Evolutionary conservation across 352 stramenopile genomes (phyloP), one percentile per base, ranked within the genome.

Genomic region (Phytophthora cactorum): DNA sequence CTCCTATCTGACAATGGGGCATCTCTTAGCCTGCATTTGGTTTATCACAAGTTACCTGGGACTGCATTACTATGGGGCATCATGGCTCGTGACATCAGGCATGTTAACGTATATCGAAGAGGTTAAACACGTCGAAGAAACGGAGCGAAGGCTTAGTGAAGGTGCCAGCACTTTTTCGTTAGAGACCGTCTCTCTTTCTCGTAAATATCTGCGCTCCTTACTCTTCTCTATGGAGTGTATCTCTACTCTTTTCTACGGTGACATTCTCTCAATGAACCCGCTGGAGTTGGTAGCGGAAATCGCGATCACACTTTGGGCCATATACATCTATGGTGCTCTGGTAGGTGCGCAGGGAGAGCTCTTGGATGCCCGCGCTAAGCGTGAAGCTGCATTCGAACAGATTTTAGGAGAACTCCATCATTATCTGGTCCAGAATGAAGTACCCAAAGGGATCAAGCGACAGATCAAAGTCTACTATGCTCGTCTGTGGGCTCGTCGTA

Each of bases 391-490:
- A 0, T 90, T 91, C 43, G 84, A 93, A 60, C 79, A 93, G 51
- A 88, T 74, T 12, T 51, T 91, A 56, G 78, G 68, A 7, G 81
- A 90, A 43, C 39, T 93, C 36, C 81, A 93, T 66, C 81, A 89
- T 58, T 93, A 93, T 43, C 41, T 93, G 36, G 63, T 89, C 0
- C 78, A 90, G 27, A 89, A 91, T 54, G 78, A 86, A 9, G 77
- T 93, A 2, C 82, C 84, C 1, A 90, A 91, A 39, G 72, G 50
- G 0, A 63, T 91, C 27, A 88, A 89, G 60, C 78, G 84, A 44
- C 84, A 92, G 46, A 74, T 92, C 27, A 91, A 93, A 54, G 74
- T 82, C 12, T 91, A 90, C 54, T 91, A 93, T 47, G 78, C 74
- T 1, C 78, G 71, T n/a, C 76, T 90, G 25, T 93, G 82, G 82